These are phyloP conservation scores for Bolboschoenus planiculmis DNA, from an alignment of 176 grass and related monocot genomes.

Conservation along the genomic window DNA sequence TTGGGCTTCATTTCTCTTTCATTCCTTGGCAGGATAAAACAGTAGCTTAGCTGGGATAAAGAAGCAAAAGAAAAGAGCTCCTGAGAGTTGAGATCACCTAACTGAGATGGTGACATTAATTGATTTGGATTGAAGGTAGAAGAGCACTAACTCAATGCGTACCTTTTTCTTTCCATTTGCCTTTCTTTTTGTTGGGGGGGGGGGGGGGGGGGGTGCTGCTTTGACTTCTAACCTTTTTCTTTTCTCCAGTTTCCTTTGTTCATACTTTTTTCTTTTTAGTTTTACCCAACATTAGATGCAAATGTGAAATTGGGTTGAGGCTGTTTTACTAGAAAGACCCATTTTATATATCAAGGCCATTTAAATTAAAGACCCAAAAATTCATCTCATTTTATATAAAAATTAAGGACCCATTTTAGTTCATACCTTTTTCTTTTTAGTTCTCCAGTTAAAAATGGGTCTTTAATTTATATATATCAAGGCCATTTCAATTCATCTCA, in stretches of 20 bases:
- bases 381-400: too few relatives aligned
- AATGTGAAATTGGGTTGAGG: too few relatives aligned
- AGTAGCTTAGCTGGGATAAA: neutral
- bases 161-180: neutral
- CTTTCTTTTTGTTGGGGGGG: neutral
- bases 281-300: too few relatives aligned
- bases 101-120: neutral
- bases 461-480: too few relatives aligned
- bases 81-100: constrained; percentile 3
- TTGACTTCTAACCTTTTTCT: constrained; percentile 4
- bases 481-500: too few relatives aligned
- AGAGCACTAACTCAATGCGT: neutral
- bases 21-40: neutral
- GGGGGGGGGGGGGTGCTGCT: too few relatives aligned
- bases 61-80: neutral
- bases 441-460: too few relatives aligned
- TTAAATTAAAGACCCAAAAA: too few relatives aligned
- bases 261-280: neutral
- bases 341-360: too few relatives aligned
- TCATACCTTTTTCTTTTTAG: neutral
- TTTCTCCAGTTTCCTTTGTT: constrained; percentile 6
- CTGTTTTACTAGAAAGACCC: too few relatives aligned
- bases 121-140: constrained; percentile 5
- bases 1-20: neutral
- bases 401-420: too few relatives aligned